Percentiles rank a stretch among this genome's conserved stretches.
Conservation (phyloP, 495 filamentous ascomycete genomes). For the Hypomontagnella submonticulosa region DNA sequence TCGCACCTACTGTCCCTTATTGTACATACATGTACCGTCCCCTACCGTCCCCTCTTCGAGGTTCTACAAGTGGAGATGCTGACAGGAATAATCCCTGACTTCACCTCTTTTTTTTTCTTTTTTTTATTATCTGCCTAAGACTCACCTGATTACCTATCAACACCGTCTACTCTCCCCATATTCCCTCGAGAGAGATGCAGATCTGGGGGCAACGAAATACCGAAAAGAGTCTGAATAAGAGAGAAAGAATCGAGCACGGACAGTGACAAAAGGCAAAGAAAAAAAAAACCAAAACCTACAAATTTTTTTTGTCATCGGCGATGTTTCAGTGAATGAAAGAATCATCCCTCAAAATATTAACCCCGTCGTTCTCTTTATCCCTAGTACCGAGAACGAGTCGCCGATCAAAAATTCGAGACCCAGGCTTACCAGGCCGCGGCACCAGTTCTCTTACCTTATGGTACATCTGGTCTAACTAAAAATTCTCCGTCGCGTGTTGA, state of each 20-base stretch:
- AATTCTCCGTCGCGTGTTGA: constrained; percentile 47
- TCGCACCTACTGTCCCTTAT: constrained; percentile 16
- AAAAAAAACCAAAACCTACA: constrained; percentile 6
- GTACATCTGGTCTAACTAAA: constrained; percentile 16
- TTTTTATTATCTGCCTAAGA: constrained; percentile 17
- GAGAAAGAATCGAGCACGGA: neutral
- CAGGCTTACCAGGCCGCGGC: constrained; percentile 31
- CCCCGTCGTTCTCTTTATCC: constrained; percentile 34
- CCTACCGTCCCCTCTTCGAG: constrained; percentile 1
- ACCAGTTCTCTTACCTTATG: constrained; percentile 16
- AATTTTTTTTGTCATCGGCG: constrained; percentile 17
- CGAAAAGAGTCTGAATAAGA: neutral
- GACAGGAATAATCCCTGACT: constrained; percentile 24
- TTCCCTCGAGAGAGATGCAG: constrained; percentile 10
- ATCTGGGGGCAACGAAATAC: neutral
- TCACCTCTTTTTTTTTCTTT: constrained; percentile 23
- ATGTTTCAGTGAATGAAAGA: constrained; percentile 35
- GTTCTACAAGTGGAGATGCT: constrained; percentile 22
- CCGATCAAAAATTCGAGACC: constrained; percentile 46
- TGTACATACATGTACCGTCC: constrained; percentile 19
- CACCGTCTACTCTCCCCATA: constrained; percentile 14
- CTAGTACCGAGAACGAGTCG: constrained; percentile 41
- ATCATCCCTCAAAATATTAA: constrained; percentile 34
- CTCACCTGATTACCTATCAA: constrained; percentile 20
- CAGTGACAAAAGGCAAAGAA: neutral